These are phyloP conservation scores for Wickerhamiella alocasiicola DNA, from an alignment of 805 yeast species.

Conservation along the genomic window DNA sequence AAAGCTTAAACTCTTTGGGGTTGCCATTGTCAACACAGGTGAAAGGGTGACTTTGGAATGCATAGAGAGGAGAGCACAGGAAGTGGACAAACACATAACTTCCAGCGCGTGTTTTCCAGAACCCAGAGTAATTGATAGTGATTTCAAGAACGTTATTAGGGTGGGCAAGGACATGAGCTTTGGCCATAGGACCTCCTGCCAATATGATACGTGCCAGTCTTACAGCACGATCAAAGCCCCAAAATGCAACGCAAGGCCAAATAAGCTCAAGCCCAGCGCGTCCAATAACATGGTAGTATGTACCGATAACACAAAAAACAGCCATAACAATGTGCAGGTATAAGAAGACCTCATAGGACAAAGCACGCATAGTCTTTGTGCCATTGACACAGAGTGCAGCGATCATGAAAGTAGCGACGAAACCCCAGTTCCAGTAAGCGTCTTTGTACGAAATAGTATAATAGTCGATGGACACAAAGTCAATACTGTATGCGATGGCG, in stretches of 20 bases:
- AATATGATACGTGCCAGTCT: constrained; percentile 42
- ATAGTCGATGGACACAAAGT: constrained; percentile 40
- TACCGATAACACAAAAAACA: constrained; percentile 40
- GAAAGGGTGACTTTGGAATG: constrained; percentile 66
- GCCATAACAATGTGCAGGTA: constrained; percentile 44
- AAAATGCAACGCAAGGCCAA: constrained; percentile 46
- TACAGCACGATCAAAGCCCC: constrained; percentile 55
- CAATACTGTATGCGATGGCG: constrained; percentile 37
- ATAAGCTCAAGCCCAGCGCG: constrained; percentile 31
- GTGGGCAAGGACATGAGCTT: constrained; percentile 15
- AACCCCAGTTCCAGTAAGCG: constrained; percentile 22
- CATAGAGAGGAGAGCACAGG: constrained; percentile 26
- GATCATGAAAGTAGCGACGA: constrained; percentile 20
- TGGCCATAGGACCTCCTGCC: constrained; percentile 35
- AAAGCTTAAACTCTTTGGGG: constrained; percentile 17
- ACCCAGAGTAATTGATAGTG: constrained; percentile 30
- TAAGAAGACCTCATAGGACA: constrained; percentile 46
- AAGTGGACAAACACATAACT: constrained; percentile 41
- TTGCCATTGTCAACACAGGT: constrained; percentile 27
- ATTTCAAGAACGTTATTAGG: constrained; percentile 17
- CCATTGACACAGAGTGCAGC: constrained; percentile 31
- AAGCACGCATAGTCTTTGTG: constrained; percentile 32
- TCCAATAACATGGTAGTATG: constrained; percentile 39
- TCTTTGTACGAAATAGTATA: constrained; percentile 33
- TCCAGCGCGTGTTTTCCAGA: constrained; percentile 43